phyloP scores from a whole-genome alignment of 192 early-diverging fungal species.

The Pilaira anomala region DNA sequence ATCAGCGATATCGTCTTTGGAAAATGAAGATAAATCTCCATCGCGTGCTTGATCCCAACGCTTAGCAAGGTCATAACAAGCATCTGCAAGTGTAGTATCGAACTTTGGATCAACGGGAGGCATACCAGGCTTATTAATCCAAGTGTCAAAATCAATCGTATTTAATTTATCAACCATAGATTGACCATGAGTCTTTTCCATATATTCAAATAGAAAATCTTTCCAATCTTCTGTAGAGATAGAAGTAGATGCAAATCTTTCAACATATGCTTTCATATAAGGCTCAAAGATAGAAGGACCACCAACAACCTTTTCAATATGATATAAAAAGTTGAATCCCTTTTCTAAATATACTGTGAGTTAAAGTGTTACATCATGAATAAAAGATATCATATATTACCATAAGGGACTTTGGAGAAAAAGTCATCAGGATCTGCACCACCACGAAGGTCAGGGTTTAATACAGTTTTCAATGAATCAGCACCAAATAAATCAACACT shows the following conservation, averaged over 20 bases:
- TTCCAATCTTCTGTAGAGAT: constrained; percentile 92
- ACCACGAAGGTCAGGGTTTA: constrained; percentile 68
- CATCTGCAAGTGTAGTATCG: constrained; percentile 80
- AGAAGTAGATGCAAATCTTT: constrained; percentile 79
- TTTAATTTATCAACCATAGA: constrained; percentile 71
- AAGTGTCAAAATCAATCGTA: constrained; percentile 86
- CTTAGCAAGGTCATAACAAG: constrained; percentile 74
- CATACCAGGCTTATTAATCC: constrained; percentile 89
- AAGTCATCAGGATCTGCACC: constrained; percentile 82
- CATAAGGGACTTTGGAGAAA: constrained; percentile 80
- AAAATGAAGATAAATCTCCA: constrained; percentile 53
- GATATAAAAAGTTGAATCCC: constrained; percentile 91
- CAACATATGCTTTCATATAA: constrained; percentile 78
- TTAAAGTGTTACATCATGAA: background rate
- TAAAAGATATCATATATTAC: constrained; percentile 53
- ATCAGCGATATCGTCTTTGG: constrained; percentile 54
- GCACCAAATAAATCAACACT: constrained; percentile 65
- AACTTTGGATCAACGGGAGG: constrained; percentile 83
- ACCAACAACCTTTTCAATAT: constrained; percentile 86
- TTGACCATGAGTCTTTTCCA: constrained; percentile 59
- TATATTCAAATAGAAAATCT: constrained; percentile 73
- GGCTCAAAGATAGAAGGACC: constrained; percentile 83
- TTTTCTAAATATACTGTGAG: too few relatives aligned
- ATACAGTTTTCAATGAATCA: constrained; percentile 62
- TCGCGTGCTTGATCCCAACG: constrained; percentile 67